These are phyloP conservation scores for Coemansia erecta DNA, from an alignment of 192 early-diverging fungal species.

Conservation along the genomic window DNA sequence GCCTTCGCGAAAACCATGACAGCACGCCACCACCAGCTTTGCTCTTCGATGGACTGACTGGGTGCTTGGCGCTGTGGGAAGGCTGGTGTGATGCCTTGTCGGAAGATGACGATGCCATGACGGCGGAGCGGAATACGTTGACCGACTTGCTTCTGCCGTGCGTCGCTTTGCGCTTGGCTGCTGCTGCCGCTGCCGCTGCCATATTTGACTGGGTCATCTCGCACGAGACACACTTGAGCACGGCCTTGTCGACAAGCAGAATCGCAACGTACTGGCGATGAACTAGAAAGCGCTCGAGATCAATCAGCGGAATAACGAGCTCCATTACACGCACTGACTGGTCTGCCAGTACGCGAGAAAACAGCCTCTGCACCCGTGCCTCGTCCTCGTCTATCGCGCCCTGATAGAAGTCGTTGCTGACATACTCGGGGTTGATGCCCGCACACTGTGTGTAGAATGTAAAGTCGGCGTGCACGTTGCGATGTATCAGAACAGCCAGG, in stretches of 20 bases:
- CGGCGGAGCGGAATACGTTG: conserved; percentile 19
- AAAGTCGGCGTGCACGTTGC: conserved; percentile 75
- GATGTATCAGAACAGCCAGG: conserved; percentile 72
- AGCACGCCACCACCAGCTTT: conserved; percentile 2
- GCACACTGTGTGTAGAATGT: conserved; percentile 88
- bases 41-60: background rate
- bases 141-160: conserved; percentile 15
- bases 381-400: conserved; percentile 68
- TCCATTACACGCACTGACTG: conserved; percentile 68
- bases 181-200: conserved; percentile 1
- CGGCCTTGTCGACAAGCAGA: conserved; percentile 72
- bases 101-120: background rate
- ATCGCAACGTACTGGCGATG: conserved; percentile 73
- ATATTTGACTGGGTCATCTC: conserved; percentile 22
- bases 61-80: background rate
- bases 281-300: conserved; percentile 81
- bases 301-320: conserved; percentile 71
- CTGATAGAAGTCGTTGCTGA: conserved; percentile 66
- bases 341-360: conserved; percentile 67
- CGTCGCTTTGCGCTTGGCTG: conserved; percentile 9
- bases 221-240: conserved; percentile 66
- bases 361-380: conserved; percentile 70
- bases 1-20: conserved; percentile 25
- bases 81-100: background rate
- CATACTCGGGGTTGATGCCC: conserved; percentile 76